These are phyloP conservation scores for Ophiostoma triangulosporum DNA, from an alignment of 2,329 filamentous ascomycete genomes.

Conservation along the genomic window DNA sequence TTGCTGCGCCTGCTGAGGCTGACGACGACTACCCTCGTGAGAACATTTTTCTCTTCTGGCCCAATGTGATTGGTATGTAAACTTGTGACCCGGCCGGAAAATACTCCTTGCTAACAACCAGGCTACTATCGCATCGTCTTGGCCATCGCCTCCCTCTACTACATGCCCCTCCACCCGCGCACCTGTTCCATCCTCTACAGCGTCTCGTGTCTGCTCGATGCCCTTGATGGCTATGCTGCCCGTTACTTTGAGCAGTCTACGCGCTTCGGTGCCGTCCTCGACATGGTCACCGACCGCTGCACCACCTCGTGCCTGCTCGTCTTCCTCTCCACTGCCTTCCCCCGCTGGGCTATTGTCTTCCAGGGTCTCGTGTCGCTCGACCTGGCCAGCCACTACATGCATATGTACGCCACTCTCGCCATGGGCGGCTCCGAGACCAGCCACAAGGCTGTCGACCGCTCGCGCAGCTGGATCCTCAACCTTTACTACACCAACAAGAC, in stretches of 20 bases:
- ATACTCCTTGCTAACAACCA: slow-evolving; percentile 26
- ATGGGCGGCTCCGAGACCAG: slow-evolving; percentile 70
- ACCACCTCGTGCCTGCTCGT: slow-evolving; percentile 91
- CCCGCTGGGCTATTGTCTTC: slow-evolving; percentile 86
- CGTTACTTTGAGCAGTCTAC: slow-evolving; percentile 82
- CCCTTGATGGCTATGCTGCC: slow-evolving; percentile 87
- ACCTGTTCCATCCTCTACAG: slow-evolving; percentile 87
- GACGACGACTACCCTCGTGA: slow-evolving; percentile 31
- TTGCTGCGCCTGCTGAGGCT: slow-evolving; percentile 18
- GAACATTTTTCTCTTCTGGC: slow-evolving; percentile 72
- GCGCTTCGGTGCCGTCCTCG: slow-evolving; percentile 87
- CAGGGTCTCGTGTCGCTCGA: slow-evolving; percentile 87
- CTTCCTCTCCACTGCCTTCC: slow-evolving; percentile 88
- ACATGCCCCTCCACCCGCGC: slow-evolving; percentile 97
- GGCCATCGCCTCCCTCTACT: slow-evolving; percentile 86
- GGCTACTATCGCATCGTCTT: slow-evolving; percentile 68
- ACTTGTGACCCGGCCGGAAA: too few relatives aligned
- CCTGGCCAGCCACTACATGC: slow-evolving; percentile 93
- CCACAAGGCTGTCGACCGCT: slow-evolving; percentile 90
- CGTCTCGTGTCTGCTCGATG: slow-evolving; percentile 88
- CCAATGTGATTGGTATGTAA: slow-evolving; percentile 62
- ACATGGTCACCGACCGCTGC: slow-evolving; percentile 98
- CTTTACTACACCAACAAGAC: slow-evolving; percentile 96
- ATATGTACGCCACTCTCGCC: slow-evolving; percentile 91
- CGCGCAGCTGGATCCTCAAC: slow-evolving; percentile 77